Evolutionary conservation across 176 grass and related monocot species (phyloP), one percentile per base, ranked within the genome.

Genomic region (Hyparrhenia diplandra): DNA sequence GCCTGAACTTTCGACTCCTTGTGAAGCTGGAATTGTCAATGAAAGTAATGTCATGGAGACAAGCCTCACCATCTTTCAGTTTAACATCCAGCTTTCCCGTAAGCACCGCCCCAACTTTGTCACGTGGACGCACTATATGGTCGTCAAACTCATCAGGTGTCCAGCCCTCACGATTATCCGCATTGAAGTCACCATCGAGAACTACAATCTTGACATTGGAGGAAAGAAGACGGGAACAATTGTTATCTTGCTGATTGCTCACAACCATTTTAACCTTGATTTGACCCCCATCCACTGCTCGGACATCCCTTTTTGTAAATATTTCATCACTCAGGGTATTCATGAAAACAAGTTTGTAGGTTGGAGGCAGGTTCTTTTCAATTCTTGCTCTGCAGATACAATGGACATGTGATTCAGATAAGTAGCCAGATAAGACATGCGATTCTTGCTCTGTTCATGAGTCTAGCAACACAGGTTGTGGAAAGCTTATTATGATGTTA

Each of bases 11-110:
- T 0, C 85, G 35, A 32, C 76, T 82, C 41, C 81, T 85, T 10
- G 10, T 81, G 74, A 89, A 90, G 12, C 69, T 88, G 4, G 91
- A 93, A 16, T 90, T 93, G 69, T 93, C 91, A 0, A 67, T 34
- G 40, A 90, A 93, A 35, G 63, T 80, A 36, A 76, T 77, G 0
- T 43, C 42, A 2, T 4, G 0, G 4, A 93, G 32, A 24, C 28
- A 35, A 1, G 85, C 77, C 32, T 62, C 75, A 5, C 91, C 91
- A 31, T 79, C 25, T 61, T 65, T 67, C 64, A 93, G 73, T 13
- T 24, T 67, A n/a, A 90, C 24, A 13, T 78, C 85, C 16, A 79
- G 21, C 16, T 88, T 20, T 58, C 88, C 88, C 0, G 69, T 87
- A 49, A 93, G 78, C 64, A 93, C 67, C 4, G 61, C 76, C 73